Evolutionary conservation across 495 filamentous ascomycete species (phyloP), one percentile per base, ranked within the genome.

Genomic region (Aeminium ludgeri): DNA sequence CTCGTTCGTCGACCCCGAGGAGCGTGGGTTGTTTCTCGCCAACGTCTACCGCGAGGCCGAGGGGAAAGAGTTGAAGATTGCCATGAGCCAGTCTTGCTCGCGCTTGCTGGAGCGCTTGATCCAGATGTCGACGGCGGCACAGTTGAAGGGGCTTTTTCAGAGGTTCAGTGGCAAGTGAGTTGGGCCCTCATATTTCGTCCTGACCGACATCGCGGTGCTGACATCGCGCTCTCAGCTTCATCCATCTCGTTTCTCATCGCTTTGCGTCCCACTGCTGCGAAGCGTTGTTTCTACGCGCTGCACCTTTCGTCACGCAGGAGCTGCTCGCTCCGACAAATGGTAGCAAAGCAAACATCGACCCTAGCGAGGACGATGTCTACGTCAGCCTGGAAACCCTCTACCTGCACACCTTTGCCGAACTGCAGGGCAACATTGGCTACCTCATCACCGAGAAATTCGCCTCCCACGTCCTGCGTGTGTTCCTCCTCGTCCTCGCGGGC

Each of bases 221-320:
- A 40, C 27, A n/a, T n/a, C 27, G n/a, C 6, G 11, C 6, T 23
- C 29, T 11, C 41, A 72, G 68, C 53, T 95, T 94, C 60, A 57
- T 92, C 38, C 73, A 82, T 51, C 68, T 95, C 20, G 73, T 94
- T 17, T 86, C 89, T 52, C 89, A 97, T 58, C 79, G 86, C 20
- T 97, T 97, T 55, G 89, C 89, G 3, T 84, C 82, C 38, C 89
- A 97, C 61, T 96, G 86, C 55, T 95, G 87, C 59, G 89, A 97
- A 63, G 85, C 81, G 12, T 66, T 97, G 8, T 95, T 97, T 52
- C 65, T 85, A 28, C 72, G 78, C 41, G 78, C 80, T 7, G 86
- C 86, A 13, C 75, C 80, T 0, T 63, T 80, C 6, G 79, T 93
- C 18, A 80, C 77, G 16, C 62, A 77, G 46, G 81, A 86, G 57